A percentile compares a stretch with the other conserved stretches of the same genome.
Evolutionary conservation across 2,329 filamentous ascomycete species (phyloP).

Genomic region (Tolypocladium pustulatum): DNA sequence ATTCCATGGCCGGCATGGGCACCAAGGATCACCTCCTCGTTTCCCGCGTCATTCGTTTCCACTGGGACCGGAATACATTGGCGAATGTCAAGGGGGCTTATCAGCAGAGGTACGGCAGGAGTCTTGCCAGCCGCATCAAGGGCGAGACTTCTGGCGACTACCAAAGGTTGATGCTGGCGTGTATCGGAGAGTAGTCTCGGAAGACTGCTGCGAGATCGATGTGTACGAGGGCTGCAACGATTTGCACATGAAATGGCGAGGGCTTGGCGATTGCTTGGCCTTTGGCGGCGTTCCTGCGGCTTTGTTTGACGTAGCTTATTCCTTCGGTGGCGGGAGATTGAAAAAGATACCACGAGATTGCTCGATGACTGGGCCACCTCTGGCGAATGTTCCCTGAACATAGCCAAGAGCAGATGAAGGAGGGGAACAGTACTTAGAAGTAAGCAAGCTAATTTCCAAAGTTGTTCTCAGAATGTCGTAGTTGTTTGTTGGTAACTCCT

Average conservation of each 20-base stretch:
- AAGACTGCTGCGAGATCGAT: too few relatives aligned
- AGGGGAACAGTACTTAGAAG: background rate
- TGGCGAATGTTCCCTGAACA: background rate
- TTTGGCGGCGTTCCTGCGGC: background rate
- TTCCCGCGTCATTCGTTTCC: conserved; percentile 63
- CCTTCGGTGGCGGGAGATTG: background rate
- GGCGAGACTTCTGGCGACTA: conserved; percentile 84
- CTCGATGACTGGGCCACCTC: background rate
- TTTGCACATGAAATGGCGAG: background rate
- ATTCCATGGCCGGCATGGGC: conserved; percentile 74
- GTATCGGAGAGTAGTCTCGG: conserved; percentile 33
- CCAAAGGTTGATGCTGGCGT: conserved; percentile 64
- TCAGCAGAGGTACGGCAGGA: conserved; percentile 56
- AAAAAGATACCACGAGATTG: background rate
- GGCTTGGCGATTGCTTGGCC: background rate
- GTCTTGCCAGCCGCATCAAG: conserved; percentile 59
- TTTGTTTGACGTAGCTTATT: background rate
- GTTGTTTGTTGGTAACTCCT: background rate
- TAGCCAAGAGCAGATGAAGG: background rate
- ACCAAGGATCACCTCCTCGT: conserved; percentile 79
- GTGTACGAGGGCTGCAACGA: background rate
- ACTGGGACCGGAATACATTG: conserved; percentile 73
- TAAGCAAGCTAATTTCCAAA: background rate
- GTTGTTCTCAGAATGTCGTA: background rate
- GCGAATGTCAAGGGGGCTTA: conserved; percentile 72